Percentiles rank a stretch among this genome's conserved stretches.
These are phyloP conservation scores for Eucalyptus erythrocorys DNA, from an alignment of 345 rosid species.

Conservation along the genomic window DNA sequence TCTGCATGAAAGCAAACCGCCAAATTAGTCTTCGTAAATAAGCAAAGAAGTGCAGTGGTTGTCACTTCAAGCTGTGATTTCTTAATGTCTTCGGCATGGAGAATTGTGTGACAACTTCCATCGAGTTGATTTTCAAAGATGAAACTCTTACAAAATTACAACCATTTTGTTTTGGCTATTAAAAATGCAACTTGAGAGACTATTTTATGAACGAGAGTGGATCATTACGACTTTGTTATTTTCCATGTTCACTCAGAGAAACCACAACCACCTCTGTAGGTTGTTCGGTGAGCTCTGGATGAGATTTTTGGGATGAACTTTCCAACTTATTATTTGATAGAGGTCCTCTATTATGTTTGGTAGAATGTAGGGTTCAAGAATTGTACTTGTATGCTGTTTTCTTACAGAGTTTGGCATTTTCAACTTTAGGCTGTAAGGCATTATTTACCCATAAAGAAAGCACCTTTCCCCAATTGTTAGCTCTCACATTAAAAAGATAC, in stretches of 20 bases:
- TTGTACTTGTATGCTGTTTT: not conserved
- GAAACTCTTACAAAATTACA: not conserved
- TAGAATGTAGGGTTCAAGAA: not conserved
- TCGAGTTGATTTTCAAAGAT: not conserved
- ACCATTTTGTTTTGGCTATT: not conserved
- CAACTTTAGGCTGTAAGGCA: not conserved
- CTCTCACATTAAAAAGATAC: not conserved
- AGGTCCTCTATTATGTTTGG: not conserved
- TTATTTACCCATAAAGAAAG: not conserved
- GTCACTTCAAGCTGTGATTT: not conserved
- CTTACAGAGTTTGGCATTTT: not conserved
- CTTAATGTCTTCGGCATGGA: not conserved
- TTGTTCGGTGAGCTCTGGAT: not conserved
- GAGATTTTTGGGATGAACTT: not conserved
- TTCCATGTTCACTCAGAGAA: not conserved
- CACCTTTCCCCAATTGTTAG: not conserved
- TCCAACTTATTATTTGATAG: not conserved
- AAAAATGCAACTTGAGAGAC: not conserved
- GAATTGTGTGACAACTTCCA: not conserved
- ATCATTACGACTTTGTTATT: not conserved
- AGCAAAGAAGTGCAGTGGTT: not conserved
- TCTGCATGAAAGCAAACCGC: constrained; percentile 43
- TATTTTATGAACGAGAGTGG: not conserved
- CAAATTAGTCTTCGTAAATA: not conserved
- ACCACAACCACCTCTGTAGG: not conserved